Conservation (phyloP, 768 basidiomycete species). For the Auriscalpium microsporum region DNA sequence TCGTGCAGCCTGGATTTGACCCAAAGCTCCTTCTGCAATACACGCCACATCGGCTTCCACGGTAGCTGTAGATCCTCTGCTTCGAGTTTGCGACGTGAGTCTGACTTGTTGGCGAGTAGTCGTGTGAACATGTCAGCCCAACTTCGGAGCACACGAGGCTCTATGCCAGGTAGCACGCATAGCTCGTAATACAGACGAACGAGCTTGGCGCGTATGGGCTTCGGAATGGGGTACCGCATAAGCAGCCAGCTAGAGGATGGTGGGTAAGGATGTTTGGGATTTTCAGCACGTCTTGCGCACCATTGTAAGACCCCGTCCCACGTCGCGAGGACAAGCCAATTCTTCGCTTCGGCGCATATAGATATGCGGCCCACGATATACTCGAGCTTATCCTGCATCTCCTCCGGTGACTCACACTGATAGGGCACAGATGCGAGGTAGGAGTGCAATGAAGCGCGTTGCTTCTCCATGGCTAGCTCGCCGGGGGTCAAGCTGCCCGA, state of each 20-base stretch:
- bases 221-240: slow-evolving; percentile 72
- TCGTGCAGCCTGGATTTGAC: slow-evolving; percentile 57
- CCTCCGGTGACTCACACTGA: slow-evolving; percentile 57
- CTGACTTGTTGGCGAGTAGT: slow-evolving; percentile 57
- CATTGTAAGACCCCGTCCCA: slow-evolving; percentile 81
- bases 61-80: slow-evolving; percentile 55
- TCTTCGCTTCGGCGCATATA: slow-evolving; percentile 64
- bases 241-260: slow-evolving; percentile 55
- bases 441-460: slow-evolving; percentile 50
- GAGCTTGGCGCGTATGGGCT: slow-evolving; percentile 60
- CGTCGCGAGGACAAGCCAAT: slow-evolving; percentile 63
- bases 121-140: slow-evolving; percentile 78
- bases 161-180: slow-evolving; percentile 67
- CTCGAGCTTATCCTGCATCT: slow-evolving; percentile 65
- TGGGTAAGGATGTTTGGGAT: not conserved
- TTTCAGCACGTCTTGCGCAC: slow-evolving; percentile 27
- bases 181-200: slow-evolving; percentile 73
- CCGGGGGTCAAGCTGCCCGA: slow-evolving; percentile 20
- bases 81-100: slow-evolving; percentile 59
- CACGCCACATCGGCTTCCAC: slow-evolving; percentile 73
- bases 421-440: slow-evolving; percentile 69
- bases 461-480: slow-evolving; percentile 39
- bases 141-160: slow-evolving; percentile 57
- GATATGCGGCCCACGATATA: slow-evolving; percentile 59
- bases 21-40: slow-evolving; percentile 67